phyloP scores from a whole-genome alignment of 805 yeast species.

The Wickerhamiella cacticola region DNA sequence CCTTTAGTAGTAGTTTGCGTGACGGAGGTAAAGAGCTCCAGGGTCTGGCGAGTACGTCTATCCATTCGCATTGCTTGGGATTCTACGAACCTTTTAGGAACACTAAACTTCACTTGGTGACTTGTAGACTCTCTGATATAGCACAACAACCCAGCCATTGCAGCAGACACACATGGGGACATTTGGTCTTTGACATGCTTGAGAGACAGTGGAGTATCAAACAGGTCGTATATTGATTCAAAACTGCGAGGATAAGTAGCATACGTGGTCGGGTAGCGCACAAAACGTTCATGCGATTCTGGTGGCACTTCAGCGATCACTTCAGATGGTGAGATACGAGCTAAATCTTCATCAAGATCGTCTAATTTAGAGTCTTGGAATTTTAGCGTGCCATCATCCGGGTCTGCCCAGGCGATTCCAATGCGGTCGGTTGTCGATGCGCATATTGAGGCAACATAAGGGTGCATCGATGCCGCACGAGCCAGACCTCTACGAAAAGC shows the following conservation, averaged over 20 bases:
- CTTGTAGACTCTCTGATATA: slow-evolving; percentile 68
- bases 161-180: slow-evolving; percentile 36
- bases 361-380: slow-evolving; percentile 52
- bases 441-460: slow-evolving; percentile 51
- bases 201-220: slow-evolving; percentile 28
- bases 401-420: slow-evolving; percentile 81
- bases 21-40: not conserved
- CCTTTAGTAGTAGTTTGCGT: not conserved
- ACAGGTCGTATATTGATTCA: slow-evolving; percentile 28
- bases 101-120: slow-evolving; percentile 45
- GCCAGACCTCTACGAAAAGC: slow-evolving; percentile 80
- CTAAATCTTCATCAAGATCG: slow-evolving; percentile 56
- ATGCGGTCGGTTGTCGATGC: slow-evolving; percentile 33
- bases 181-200: slow-evolving; percentile 18
- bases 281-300: slow-evolving; percentile 20
- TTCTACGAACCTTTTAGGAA: slow-evolving; percentile 37
- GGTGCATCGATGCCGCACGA: slow-evolving; percentile 57
- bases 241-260: slow-evolving; percentile 36
- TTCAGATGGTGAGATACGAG: slow-evolving; percentile 54
- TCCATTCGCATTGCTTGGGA: slow-evolving; percentile 39
- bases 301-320: not conserved
- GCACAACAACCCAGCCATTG: slow-evolving; percentile 51
- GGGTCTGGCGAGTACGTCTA: slow-evolving; percentile 68
- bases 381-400: slow-evolving; percentile 62
- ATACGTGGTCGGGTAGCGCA: slow-evolving; percentile 45